Base-by-base conservation (phyloP, 2,329 filamentous ascomycete genomes). In the Colletotrichum eremochloae region DNA sequence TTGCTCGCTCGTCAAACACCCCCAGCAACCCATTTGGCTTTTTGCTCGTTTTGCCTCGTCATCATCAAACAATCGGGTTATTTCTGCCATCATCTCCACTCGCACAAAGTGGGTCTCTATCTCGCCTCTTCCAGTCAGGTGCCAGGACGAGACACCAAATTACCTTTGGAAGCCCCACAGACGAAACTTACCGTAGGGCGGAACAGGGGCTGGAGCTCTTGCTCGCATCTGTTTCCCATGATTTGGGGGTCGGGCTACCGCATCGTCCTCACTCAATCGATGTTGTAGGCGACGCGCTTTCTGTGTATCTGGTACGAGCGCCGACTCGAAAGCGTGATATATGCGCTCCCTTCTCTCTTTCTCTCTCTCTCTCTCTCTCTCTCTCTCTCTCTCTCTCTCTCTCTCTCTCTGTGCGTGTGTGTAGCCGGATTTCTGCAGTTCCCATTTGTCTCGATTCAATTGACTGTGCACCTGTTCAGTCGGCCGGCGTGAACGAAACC, bases 31-130 rank as follows among this genome's bases (percentile, higher is more conserved):
- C 57, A 62, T 72, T 72, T 72, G 67, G 53, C 70, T 72, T 72
- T 72, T 61, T 42, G 42, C 60, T 65, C 61, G 70, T 72, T 70
- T 70, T 64, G 70, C 70, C 70, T 72, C 48, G 70, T 72, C 70
- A 52, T 72, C 70, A 70, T 72, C 66, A 72, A 72, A 72, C 70
- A 70, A 72, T 70, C 70, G 70, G 70, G 70, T 70, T 72, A 69
- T 72, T 72, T 72, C 67, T 72, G 60, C 70, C 70, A 62, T 65
- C 61, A 61, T 72, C 60, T 52, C 70, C 69, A 69, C 66, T 29
- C 61, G 31, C 5, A 24, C 31, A 55, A 36, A 61, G 70, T 61
- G 70, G 66, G 18, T 12, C 66, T 0, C 40, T 1, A 48, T 61
- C 33, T 24, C 15, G 7, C 44, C 18, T 46, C 52, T 57, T 52